phyloP scores from a whole-genome alignment of 129 eudicot species.

The Ambrosia artemisiifolia region DNA sequence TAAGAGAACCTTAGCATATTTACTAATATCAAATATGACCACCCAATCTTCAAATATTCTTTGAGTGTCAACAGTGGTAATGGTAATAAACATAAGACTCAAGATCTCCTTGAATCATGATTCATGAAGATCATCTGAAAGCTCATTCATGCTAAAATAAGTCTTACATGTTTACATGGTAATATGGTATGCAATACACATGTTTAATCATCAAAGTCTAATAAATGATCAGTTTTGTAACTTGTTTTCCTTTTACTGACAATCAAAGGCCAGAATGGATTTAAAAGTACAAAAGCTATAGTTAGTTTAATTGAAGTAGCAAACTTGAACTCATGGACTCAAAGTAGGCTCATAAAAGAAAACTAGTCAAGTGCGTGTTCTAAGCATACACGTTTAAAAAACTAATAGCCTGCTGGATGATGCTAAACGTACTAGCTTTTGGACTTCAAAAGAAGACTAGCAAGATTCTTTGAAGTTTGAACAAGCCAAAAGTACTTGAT shows the following conservation, averaged over 20 bases:
- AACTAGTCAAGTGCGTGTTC: not conserved
- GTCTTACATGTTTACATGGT: not conserved
- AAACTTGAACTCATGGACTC: not conserved
- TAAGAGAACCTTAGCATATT: not conserved
- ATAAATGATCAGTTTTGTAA: not conserved
- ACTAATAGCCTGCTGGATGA: not conserved
- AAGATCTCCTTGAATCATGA: not conserved
- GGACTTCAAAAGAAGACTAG: not conserved
- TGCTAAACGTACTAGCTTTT: not conserved
- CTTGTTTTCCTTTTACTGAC: not conserved
- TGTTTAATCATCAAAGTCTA: not conserved
- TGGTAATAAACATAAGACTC: not conserved
- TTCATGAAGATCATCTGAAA: not conserved
- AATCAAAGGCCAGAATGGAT: not conserved
- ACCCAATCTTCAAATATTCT: not conserved
- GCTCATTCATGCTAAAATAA: not conserved
- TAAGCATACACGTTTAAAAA: not conserved
- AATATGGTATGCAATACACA: not conserved
- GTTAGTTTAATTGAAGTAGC: not conserved
- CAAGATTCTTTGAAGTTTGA: not conserved
- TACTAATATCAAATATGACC: not conserved
- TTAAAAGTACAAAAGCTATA: not conserved
- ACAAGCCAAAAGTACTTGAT: constrained; percentile 6
- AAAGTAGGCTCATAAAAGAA: not conserved
- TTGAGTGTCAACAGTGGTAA: not conserved